phyloP scores from a whole-genome alignment of 257 asterid genomes.

The Lycium ferocissimum region DNA sequence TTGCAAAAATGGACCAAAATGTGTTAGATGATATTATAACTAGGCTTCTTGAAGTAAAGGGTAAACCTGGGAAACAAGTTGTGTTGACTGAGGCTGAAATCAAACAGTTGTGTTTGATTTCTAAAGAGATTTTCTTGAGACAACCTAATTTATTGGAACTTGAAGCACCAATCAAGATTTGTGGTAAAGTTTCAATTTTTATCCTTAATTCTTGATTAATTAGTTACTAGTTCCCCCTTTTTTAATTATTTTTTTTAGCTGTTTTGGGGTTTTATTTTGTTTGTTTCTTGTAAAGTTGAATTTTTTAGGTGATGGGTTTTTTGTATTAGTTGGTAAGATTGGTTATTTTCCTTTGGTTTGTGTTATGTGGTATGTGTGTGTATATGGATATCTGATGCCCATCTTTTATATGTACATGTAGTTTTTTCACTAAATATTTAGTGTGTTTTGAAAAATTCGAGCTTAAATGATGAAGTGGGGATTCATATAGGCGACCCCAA shows the following conservation, averaged over 20 bases:
- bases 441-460: background rate
- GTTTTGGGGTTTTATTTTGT: background rate
- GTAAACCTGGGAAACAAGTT: constrained; percentile 47
- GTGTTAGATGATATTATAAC: constrained; percentile 49
- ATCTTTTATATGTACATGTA: background rate
- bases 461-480: background rate
- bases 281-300: constrained; percentile 36
- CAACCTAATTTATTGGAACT: constrained; percentile 55
- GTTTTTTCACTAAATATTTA: background rate
- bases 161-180: constrained; percentile 56
- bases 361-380: constrained; percentile 23
- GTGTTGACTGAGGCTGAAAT: constrained; percentile 49
- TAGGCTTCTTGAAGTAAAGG: constrained; percentile 46
- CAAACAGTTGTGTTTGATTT: constrained; percentile 39
- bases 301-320: constrained; percentile 9
- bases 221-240: background rate
- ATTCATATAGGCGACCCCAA: background rate
- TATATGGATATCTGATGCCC: background rate
- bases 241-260: too few species aligned
- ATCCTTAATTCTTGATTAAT: background rate
- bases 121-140: constrained; percentile 44
- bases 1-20: constrained; percentile 35
- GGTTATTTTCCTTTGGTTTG: background rate
- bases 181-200: constrained; percentile 40
- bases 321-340: background rate